Percentiles rank a stretch among this genome's conserved stretches.
These are phyloP conservation scores for Abortiporus biennis DNA, from an alignment of 1,284 basidiomycete species.

Conservation along the genomic window DNA sequence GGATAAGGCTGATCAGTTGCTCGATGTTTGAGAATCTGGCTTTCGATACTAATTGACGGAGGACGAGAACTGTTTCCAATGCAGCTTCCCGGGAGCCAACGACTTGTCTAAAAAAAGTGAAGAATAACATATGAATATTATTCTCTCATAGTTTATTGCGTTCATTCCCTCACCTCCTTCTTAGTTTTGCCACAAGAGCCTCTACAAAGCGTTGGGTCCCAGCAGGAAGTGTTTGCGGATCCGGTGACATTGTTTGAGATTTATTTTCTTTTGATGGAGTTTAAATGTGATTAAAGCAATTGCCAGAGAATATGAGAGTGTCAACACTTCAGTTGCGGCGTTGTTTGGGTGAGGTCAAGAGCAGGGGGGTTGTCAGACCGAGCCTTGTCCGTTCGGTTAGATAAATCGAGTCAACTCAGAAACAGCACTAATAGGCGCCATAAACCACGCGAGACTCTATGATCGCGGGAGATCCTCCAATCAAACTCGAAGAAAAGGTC, in stretches of 20 bases:
- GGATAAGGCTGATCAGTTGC: constrained; percentile 79
- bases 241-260: neutral
- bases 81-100: constrained; percentile 86
- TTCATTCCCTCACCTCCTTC: constrained; percentile 49
- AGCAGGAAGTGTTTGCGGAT: neutral
- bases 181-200: constrained; percentile 55
- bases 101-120: constrained; percentile 57
- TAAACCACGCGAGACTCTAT: too few species aligned
- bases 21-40: constrained; percentile 86
- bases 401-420: too few species aligned
- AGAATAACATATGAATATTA: constrained; percentile 8
- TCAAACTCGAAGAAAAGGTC: too few species aligned
- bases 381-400: too few species aligned
- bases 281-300: too few species aligned
- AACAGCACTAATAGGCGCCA: too few species aligned
- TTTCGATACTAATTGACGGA: constrained; percentile 85
- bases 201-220: constrained; percentile 55
- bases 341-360: too few species aligned
- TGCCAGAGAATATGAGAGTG: too few species aligned
- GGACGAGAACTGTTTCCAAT: constrained; percentile 81
- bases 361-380: too few species aligned
- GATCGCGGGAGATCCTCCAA: too few species aligned
- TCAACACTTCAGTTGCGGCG: too few species aligned
- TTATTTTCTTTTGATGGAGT: too few species aligned
- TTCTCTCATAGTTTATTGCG: neutral